Base-by-base conservation (phyloP, 2,329 filamentous ascomycete species). In the Nigrospora oryzae region DNA sequence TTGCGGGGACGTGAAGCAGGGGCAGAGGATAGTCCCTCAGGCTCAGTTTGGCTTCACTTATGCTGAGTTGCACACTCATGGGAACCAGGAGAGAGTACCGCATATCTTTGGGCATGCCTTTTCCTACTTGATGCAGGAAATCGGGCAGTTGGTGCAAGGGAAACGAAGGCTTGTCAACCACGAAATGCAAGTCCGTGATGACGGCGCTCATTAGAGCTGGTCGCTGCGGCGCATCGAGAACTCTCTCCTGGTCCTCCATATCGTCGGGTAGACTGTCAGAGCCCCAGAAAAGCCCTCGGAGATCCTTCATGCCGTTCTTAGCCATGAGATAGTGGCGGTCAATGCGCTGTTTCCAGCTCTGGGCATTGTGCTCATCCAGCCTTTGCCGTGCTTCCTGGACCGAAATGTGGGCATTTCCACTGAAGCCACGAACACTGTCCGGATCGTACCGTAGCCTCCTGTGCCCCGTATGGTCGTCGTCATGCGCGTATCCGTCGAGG, bases 21-120 rank as follows among this genome's bases (percentile, higher is more conserved):
- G 94, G 93, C 17, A 98, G 70, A 10, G 94, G 94, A 58, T 98
- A 98, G 66, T 98, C 93, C 51, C 93, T 81, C 17, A 98, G 69
- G 13, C 83, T 84, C n/a, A 94, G 76, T 49, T 86, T 83, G 11
- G 84, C 88, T 64, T 98, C 93, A 41, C 89, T 86, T 82, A 96
- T 90, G 48, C 86, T 86, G 50, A 98, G 76, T 51, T 89, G 83
- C 3, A 98, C 75, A 62, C 86, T 86, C 83, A 96, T 89, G 0
- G 93, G 94, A 11, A 98, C 72, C 15, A 98, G 74, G 16, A 98
- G 72, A 11, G 89, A 83, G 61, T 97, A 98, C 57, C 91, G 73
- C 78, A 89, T 98, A 56, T 94, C 84, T 50, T 81, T 75, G 1
- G 93, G 93, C 81, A 98, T 94, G 1, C 93, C 93, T 67, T 98